These are phyloP conservation scores for Hypoxylon trugodes DNA, from an alignment of 495 filamentous ascomycete species.

Conservation along the genomic window DNA sequence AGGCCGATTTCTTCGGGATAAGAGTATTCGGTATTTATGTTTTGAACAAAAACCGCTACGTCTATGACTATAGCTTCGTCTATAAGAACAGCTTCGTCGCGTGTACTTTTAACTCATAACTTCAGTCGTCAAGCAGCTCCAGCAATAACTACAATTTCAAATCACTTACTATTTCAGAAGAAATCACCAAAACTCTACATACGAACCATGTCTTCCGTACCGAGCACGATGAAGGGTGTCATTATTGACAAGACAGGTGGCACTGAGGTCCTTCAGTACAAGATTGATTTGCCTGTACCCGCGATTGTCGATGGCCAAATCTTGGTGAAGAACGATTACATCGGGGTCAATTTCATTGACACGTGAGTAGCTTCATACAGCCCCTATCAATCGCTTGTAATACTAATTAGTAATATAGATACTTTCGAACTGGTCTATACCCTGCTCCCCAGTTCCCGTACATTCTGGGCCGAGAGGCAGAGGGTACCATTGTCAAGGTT, in stretches of 20 bases:
- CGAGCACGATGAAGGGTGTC: conserved; percentile 79
- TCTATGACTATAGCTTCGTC: too few species aligned
- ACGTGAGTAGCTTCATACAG: conserved; percentile 56
- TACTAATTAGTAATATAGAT: conserved; percentile 50
- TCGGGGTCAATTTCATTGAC: conserved; percentile 92
- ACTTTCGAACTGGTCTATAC: conserved; percentile 93
- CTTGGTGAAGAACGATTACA: conserved; percentile 84
- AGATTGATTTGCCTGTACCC: conserved; percentile 79
- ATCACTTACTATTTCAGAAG: conserved; percentile 8
- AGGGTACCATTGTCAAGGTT: conserved; percentile 54
- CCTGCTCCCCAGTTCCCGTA: conserved; percentile 72
- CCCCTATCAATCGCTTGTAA: background rate
- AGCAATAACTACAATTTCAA: conserved; percentile 8
- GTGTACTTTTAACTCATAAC: conserved; percentile 15
- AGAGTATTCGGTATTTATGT: conserved; percentile 18
- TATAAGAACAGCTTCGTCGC: conserved; percentile 27
- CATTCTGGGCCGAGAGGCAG: conserved; percentile 84
- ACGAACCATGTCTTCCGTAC: conserved; percentile 44
- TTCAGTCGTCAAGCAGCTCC: conserved; percentile 12
- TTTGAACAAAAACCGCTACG: conserved; percentile 20
- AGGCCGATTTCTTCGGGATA: background rate
- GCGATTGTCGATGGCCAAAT: conserved; percentile 73
- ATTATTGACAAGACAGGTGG: conserved; percentile 80
- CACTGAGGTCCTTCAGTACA: conserved; percentile 78
- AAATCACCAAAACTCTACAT: conserved; percentile 3